These are phyloP conservation scores for Baorangia bicolor DNA, from an alignment of 768 basidiomycete genomes.

Conservation along the genomic window DNA sequence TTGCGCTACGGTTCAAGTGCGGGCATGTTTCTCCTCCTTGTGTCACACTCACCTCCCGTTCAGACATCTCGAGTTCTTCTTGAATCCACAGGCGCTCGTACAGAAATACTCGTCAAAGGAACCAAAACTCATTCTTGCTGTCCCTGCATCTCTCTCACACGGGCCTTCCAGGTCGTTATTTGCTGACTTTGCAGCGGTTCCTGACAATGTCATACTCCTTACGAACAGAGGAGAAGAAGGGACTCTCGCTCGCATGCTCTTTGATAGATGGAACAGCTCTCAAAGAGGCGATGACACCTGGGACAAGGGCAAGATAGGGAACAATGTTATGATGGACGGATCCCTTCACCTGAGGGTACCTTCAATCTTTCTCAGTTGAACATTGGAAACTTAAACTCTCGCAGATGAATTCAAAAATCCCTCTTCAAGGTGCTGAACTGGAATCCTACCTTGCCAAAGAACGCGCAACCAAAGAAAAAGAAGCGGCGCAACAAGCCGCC, in stretches of 20 bases:
- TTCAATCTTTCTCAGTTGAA: not conserved
- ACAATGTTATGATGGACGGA: conserved; percentile 79
- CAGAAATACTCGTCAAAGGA: conserved; percentile 82
- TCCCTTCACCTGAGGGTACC: conserved; percentile 63
- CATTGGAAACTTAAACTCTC: conserved; percentile 2
- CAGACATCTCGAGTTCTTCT: conserved; percentile 92
- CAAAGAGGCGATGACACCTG: conserved; percentile 83
- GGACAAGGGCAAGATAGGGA: conserved; percentile 88
- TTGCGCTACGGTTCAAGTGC: conserved; percentile 86
- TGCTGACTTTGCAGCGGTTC: conserved; percentile 76
- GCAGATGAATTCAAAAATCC: conserved; percentile 87
- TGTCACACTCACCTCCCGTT: conserved; percentile 1
- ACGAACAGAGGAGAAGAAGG: conserved; percentile 78
- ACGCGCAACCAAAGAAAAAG: conserved; percentile 73
- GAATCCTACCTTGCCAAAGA: conserved; percentile 78
- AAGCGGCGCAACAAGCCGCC: conserved; percentile 82
- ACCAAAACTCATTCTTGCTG: conserved; percentile 91
- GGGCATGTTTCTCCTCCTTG: conserved; percentile 21
- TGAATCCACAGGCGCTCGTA: conserved; percentile 74
- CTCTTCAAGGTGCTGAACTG: conserved; percentile 84
- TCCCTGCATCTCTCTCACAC: conserved; percentile 90
- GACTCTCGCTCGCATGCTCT: conserved; percentile 75
- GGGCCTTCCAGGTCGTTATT: conserved; percentile 89
- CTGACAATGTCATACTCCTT: conserved; percentile 85
- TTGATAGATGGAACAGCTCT: conserved; percentile 80